Evolutionary conservation across 75 land plant genomes (phyloP).

Genomic region (Cryptomeria japonica): DNA sequence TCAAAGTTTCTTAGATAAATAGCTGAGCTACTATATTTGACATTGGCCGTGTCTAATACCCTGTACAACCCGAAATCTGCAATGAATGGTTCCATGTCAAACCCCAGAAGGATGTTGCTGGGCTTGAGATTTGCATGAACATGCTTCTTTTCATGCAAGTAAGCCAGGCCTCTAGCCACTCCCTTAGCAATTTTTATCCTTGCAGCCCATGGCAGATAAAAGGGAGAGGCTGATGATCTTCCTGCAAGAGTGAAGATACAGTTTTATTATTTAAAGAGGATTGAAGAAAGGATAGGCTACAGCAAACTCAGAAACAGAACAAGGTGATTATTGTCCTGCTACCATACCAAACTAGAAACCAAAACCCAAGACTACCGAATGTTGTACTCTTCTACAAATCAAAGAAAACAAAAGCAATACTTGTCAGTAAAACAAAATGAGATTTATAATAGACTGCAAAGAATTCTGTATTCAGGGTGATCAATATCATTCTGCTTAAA

Average conservation of each 20-base stretch:
- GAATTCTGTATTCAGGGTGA: neutral
- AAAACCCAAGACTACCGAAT: neutral
- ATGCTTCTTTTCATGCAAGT: slow-evolving; percentile 79
- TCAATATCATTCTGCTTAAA: neutral
- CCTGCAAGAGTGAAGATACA: slow-evolving; percentile 36
- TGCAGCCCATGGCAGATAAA: slow-evolving; percentile 62
- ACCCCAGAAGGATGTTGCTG: slow-evolving; percentile 71
- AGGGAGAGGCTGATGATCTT: slow-evolving; percentile 56
- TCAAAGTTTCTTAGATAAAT: slow-evolving; percentile 36
- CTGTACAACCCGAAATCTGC: slow-evolving; percentile 68
- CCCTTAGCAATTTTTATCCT: slow-evolving; percentile 75
- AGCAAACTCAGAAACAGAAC: neutral
- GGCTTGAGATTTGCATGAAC: slow-evolving; percentile 90
- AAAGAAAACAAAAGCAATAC: neutral
- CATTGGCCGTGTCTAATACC: slow-evolving; percentile 43
- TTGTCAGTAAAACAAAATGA: neutral
- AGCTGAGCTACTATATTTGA: slow-evolving; percentile 33
- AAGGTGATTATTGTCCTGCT: neutral
- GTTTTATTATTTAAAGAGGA: neutral
- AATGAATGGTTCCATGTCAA: slow-evolving; percentile 66
- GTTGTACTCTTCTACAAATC: neutral
- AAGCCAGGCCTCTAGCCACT: slow-evolving; percentile 74
- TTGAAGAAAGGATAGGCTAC: neutral
- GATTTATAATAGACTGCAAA: neutral
- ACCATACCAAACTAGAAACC: neutral